Evolutionary conservation across 192 early-diverging fungal genomes (phyloP), one percentile per base, ranked within the genome.

Genomic region (Lobosporangium transversale): DNA sequence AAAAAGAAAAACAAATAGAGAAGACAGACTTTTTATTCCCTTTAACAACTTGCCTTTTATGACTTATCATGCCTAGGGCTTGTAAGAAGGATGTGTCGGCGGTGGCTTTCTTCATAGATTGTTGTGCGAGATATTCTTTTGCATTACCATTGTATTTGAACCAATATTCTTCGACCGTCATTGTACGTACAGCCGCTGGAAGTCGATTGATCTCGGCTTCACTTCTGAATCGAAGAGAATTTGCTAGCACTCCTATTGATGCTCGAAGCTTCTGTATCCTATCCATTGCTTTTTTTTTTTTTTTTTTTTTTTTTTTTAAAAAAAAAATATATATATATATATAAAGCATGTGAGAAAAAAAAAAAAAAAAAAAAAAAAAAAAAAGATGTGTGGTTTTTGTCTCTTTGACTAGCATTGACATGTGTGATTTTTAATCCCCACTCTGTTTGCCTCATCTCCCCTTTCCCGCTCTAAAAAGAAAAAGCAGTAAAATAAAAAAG

Each of bases 121-220:
- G 71, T 24, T 40, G 55, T 37, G 51, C 49, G 6, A 75, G 57
- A 40, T 75, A 75, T 48, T 75, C 71, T 29, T 66, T 66, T 26
- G 71, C 71, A 23, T 36, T 66, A 26, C 71, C 71, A 29, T 75
- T 66, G 36, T 66, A 75, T 3, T 43, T 66, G 31, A 75, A 62
- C 62, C 71, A 75, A 33, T 53, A 75, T 12, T 75, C 71, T 33
- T 75, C 71, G 2, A 75, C 64, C 8, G 56, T 75, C 71, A 75
- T 75, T 24, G 71, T 33, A 6, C 71, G 62, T 7, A 75, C 45
- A 3, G 57, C 62, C 8, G 71, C 49, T 0, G 71, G 71, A 3
- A 75, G 35, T n/a, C 71, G 62, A 29, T 66, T 75, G 29, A 75
- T 27, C n/a, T 75, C 71, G 11, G 62, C 62, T 24, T 75, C 71